Base-by-base conservation (phyloP, 176 grass and related monocot species). In the Leersia perrieri region DNA sequence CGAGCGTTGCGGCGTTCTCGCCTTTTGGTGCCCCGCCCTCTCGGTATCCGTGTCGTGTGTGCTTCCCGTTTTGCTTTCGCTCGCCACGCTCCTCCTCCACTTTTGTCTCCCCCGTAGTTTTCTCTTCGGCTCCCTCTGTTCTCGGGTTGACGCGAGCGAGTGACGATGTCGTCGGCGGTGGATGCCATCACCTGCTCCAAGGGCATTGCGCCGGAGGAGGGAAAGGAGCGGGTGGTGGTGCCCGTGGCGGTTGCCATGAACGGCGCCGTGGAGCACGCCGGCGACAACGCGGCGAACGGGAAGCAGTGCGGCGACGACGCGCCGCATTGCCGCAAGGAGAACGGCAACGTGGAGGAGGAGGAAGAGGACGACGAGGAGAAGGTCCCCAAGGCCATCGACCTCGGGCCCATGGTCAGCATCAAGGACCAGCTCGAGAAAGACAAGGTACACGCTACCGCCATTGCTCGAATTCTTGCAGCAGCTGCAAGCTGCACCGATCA, bases 391-490 rank as follows among this genome's bases (percentile, higher is more conserved):
- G 80, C 60, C 75, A 89, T 94, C 69, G 89, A 93, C 85, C 88
- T 99, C 69, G 93, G 97, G 14, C 97, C 97, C 25, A 76, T 55
- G 39, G 82, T 99, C 72, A 99, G 97, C 86, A 94, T 99, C 97
- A 99, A 99, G 78, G 90, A 93, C 35, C 93, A 99, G 89, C 87
- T 99, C 73, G 95, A 98, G 84, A 98, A 98, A 75, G 95, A 98
- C 74, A 98, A 98, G 90, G 95, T 95, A 77, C 29, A 23, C 0
- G 18, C 10, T 22, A 5, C 33, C 11, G 44, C 67, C 85, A 83
- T 88, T 30, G 80, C 60, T 45, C 1, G 33, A 33, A 44, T 66
- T 35, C 23, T 62, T 29, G 42, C 41, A 10, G 4, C 64, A 20
- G 31, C 12, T 11, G 8, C 28, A 13, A 10, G 28, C 0, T 12